Base-by-base conservation (phyloP, 305 asterid species). In the Fraxinus baroniana region DNA sequence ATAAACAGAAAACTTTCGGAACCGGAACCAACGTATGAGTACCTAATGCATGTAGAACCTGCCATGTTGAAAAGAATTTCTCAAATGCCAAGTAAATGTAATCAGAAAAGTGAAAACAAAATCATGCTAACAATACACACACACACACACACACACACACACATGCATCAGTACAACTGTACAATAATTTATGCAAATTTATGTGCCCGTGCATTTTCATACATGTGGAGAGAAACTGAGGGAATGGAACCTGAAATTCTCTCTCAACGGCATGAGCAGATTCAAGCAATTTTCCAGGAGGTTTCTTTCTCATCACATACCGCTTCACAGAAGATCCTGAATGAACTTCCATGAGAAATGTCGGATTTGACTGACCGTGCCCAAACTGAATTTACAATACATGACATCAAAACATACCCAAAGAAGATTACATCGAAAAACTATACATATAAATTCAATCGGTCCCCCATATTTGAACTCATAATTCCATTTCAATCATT, bases 181-280 rank as follows among this genome's bases (percentile, higher is more conserved):
- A 60, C 30, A 60, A 20, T 20, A 20, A 57, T 57, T 5, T 57
- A 57, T 5, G 68, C 13, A 64, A 9, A 66, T 66, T 22, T 1
- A 66, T 66, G 35, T 20, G 33, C 36, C 35, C 7, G 9, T 18
- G 52, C 49, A 39, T 12, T 37, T 36, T 70, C 39, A 79, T 41
- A 57, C 62, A 49, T 41, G 55, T 10, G 37, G 55, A 62, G 41
- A 32, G 74, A 52, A 26, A 72, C 32, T 44, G 39, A 81, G 36
- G 77, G 74, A 80, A 22, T 22, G 37, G 52, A 80, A 95, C 98
- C 98, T 90, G 91, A 88, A 83, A 94, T 90, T 95, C 99, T 90
- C 99, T 92, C 88, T 95, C 99, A 78, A 95, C 91, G 66, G 97
- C 97, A 88, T 95, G 99, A 33, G 99, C 99, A 75, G 98, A 95